A percentile compares a stretch with the other conserved stretches of the same genome.
Conservation (phyloP, 2,329 filamentous ascomycete species). For the Colletotrichum kahawae region DNA sequence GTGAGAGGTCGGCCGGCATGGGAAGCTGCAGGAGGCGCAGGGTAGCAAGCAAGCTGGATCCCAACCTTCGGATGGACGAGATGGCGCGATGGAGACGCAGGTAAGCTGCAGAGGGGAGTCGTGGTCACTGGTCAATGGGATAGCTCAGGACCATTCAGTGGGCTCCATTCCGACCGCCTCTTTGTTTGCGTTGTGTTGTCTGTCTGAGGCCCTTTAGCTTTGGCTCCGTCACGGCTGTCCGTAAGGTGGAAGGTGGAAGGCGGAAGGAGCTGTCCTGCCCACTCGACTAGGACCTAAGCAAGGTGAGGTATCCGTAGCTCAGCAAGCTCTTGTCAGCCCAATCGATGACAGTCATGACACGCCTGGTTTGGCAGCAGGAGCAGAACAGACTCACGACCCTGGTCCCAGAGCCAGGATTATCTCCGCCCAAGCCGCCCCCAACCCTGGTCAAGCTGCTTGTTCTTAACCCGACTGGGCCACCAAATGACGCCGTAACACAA, state of each 20-base stretch:
- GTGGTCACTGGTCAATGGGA: slow-evolving; percentile 20
- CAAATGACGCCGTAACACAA: slow-evolving; percentile 20
- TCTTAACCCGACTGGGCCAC: slow-evolving; percentile 14
- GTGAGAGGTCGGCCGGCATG: not conserved
- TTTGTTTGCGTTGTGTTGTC: slow-evolving; percentile 7
- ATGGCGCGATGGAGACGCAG: slow-evolving; percentile 1
- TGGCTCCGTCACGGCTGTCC: slow-evolving; percentile 18
- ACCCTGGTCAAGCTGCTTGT: slow-evolving; percentile 9
- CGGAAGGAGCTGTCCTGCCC: not conserved
- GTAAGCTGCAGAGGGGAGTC: slow-evolving; percentile 13
- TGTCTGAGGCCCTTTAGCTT: not conserved
- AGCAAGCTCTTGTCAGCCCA: slow-evolving; percentile 9
- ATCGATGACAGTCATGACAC: slow-evolving; percentile 18
- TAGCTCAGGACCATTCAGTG: not conserved
- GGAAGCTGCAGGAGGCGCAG: not conserved
- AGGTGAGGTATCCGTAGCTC: not conserved
- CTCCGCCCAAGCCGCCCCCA: slow-evolving; percentile 1
- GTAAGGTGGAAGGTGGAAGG: not conserved
- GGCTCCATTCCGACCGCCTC: slow-evolving; percentile 22
- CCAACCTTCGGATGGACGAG: not conserved
- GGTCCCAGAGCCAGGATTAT: not conserved
- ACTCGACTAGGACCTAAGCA: not conserved
- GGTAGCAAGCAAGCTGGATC: slow-evolving; percentile 3
- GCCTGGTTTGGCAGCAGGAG: slow-evolving; percentile 6
- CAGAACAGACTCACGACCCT: slow-evolving; percentile 2